A percentile compares a stretch with the other conserved stretches of the same genome.
phyloP scores from a whole-genome alignment of 2,329 filamentous ascomycete genomes.

The Hymenoscyphus scutula region DNA sequence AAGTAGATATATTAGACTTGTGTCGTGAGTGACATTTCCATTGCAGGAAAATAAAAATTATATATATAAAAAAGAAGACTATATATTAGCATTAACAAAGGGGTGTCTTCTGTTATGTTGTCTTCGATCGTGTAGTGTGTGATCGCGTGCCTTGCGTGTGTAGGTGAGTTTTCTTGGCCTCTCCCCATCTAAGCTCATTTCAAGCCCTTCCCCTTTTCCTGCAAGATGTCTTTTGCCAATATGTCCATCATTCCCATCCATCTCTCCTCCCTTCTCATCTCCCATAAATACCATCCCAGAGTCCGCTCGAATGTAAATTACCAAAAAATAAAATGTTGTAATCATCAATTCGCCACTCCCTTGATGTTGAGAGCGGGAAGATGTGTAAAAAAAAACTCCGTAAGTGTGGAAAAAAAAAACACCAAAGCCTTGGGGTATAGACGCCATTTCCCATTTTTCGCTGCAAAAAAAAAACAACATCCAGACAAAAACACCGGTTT shows the following conservation, averaged over 20 bases:
- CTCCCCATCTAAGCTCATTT: background rate
- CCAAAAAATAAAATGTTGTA: background rate
- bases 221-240: background rate
- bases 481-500: slow-evolving; percentile 1
- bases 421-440: slow-evolving; percentile 16
- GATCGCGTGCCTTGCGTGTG: background rate
- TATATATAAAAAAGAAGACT: no score
- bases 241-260: no score
- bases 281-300: background rate
- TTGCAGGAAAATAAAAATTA: background rate
- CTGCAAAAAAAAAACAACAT: slow-evolving; percentile 5
- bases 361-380: slow-evolving; percentile 26
- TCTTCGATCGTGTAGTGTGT: background rate
- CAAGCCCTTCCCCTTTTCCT: background rate
- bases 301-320: background rate
- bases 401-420: background rate
- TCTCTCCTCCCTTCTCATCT: background rate
- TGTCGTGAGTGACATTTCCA: slow-evolving; percentile 9
- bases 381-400: slow-evolving; percentile 13
- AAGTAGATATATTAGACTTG: background rate
- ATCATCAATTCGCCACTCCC: slow-evolving; percentile 25
- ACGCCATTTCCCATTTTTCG: slow-evolving; percentile 13
- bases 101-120: background rate
- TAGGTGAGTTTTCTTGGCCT: background rate
- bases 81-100: slow-evolving; percentile 2